A percentile compares a stretch with the other conserved stretches of the same genome.
These are phyloP conservation scores for Globisporangium paddicum DNA, from an alignment of 352 stramenopile species.

Conservation along the genomic window DNA sequence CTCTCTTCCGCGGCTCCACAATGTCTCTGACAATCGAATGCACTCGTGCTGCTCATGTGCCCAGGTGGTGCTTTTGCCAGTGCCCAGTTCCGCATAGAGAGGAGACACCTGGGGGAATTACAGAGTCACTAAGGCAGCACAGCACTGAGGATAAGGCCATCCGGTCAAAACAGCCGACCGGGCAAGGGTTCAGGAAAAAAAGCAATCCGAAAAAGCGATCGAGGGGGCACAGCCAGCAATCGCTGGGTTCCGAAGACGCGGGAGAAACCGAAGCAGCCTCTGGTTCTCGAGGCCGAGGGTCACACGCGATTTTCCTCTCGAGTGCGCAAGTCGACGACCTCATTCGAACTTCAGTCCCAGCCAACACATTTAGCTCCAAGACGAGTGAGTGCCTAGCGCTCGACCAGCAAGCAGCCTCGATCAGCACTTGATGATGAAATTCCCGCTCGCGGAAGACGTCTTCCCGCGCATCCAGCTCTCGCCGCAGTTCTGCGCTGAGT, in stretches of 20 bases:
- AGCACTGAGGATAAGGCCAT: background rate
- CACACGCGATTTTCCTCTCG: background rate
- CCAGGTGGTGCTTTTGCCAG: background rate
- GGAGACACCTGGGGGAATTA: background rate
- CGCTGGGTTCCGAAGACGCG: background rate
- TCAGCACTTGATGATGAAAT: constrained; percentile 17
- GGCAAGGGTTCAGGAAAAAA: background rate
- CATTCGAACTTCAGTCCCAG: background rate
- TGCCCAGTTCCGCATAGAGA: background rate
- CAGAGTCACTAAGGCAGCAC: background rate
- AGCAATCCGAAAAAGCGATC: background rate
- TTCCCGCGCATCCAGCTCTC: constrained; percentile 27
- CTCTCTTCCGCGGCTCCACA: too few relatives aligned
- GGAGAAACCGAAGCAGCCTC: background rate
- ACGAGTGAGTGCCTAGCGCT: too few relatives aligned
- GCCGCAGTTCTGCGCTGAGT: constrained; percentile 22
- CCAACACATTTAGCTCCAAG: background rate
- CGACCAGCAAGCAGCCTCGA: background rate
- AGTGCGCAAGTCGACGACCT: background rate
- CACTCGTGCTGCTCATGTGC: background rate
- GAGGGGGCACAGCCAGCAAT: background rate
- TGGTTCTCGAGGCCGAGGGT: background rate
- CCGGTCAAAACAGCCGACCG: background rate
- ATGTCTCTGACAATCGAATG: background rate
- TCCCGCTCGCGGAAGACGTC: constrained; percentile 19